Conservation (phyloP, 345 rosid genomes). For the Melastoma malabathricum region DNA sequence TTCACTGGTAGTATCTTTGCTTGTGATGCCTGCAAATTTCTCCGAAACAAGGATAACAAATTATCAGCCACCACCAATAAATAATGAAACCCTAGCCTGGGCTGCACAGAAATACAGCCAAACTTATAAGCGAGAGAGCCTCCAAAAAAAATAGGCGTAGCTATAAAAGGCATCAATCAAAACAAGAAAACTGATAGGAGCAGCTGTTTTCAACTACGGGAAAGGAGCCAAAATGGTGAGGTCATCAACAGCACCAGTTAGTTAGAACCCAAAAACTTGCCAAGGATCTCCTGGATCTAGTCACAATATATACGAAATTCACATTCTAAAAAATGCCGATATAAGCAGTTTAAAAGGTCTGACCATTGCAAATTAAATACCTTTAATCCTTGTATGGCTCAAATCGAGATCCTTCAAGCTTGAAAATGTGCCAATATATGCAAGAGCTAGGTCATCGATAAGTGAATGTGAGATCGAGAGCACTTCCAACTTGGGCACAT, state of each 20-base stretch:
- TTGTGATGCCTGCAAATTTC: constrained; percentile 39
- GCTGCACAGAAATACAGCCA: too few relatives aligned
- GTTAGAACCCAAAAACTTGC: too few relatives aligned
- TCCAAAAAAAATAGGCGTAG: too few relatives aligned
- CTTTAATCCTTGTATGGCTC: constrained; percentile 58
- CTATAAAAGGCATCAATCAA: too few relatives aligned
- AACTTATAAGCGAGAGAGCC: too few relatives aligned
- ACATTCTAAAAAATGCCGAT: not conserved
- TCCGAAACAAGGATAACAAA: constrained; percentile 2
- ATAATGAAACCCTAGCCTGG: too few relatives aligned
- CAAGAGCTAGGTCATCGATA: constrained; percentile 47
- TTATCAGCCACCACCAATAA: not conserved
- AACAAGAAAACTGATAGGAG: too few relatives aligned
- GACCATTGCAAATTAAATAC: constrained; percentile 17
- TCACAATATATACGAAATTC: not conserved
- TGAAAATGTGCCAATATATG: constrained; percentile 46
- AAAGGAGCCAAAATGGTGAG: too few relatives aligned
- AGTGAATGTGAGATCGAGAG: constrained; percentile 44
- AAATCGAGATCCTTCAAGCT: constrained; percentile 51
- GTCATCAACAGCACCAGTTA: too few relatives aligned
- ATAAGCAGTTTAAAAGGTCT: not conserved
- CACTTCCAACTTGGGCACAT: constrained; percentile 52
- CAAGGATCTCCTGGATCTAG: too few relatives aligned
- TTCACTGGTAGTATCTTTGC: constrained; percentile 18
- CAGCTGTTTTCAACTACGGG: too few relatives aligned